Evolutionary conservation across 1,284 basidiomycete genomes (phyloP).

Genomic region (Rhodotorula sp.): DNA sequence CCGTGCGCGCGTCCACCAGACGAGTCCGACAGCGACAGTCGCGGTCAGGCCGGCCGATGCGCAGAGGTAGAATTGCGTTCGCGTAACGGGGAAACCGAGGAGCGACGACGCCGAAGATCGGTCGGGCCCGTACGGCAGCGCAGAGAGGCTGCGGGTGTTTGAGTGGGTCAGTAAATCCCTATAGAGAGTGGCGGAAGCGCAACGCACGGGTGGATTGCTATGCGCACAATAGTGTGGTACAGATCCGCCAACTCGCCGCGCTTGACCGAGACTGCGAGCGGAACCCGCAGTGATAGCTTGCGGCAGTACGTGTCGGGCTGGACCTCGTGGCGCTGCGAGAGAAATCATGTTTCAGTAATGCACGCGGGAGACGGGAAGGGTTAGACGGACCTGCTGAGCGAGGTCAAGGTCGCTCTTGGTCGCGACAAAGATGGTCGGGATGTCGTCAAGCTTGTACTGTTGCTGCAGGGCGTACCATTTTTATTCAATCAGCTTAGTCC

Average conservation of each 20-base stretch:
- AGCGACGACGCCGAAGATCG: slow-evolving; percentile 31
- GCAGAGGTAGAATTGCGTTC: slow-evolving; percentile 57
- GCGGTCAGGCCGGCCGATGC: slow-evolving; percentile 68
- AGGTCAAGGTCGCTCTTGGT: slow-evolving; percentile 97
- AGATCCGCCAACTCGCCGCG: slow-evolving; percentile 83
- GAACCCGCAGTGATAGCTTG: slow-evolving; percentile 76
- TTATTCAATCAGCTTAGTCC: neutral
- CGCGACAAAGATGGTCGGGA: slow-evolving; percentile 94
- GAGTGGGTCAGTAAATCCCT: neutral
- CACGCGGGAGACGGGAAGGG: neutral
- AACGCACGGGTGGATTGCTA: slow-evolving; percentile 80
- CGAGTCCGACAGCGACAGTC: slow-evolving; percentile 64
- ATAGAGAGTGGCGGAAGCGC: neutral
- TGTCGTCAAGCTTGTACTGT: slow-evolving; percentile 91
- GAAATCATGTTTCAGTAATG: neutral
- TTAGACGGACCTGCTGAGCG: slow-evolving; percentile 71
- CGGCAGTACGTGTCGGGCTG: slow-evolving; percentile 96
- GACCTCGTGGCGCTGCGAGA: slow-evolving; percentile 81
- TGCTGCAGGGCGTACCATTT: slow-evolving; percentile 60
- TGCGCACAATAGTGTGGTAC: slow-evolving; percentile 76
- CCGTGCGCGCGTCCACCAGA: slow-evolving; percentile 52
- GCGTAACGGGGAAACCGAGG: slow-evolving; percentile 17
- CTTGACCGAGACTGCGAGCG: slow-evolving; percentile 85
- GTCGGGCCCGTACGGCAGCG: slow-evolving; percentile 46
- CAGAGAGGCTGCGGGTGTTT: slow-evolving; percentile 40